Evolutionary conservation across 2,329 filamentous ascomycete species (phyloP).

Genomic region (Trichoderma sp.): DNA sequence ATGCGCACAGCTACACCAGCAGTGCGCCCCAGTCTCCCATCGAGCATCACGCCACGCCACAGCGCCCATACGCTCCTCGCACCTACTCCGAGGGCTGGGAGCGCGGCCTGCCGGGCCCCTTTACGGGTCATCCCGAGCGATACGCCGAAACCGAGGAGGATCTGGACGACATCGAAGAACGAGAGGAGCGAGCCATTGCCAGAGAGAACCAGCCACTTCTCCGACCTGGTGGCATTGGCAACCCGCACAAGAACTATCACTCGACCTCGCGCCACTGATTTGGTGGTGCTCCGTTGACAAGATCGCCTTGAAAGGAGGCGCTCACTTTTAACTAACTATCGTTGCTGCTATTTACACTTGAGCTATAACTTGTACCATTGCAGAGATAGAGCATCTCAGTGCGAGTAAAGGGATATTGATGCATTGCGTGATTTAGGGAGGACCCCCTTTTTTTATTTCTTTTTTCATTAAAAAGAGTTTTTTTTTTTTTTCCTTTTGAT

Average conservation of each 20-base stretch:
- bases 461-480: not conserved
- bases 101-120: slow-evolving; percentile 51
- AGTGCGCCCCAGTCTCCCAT: slow-evolving; percentile 33
- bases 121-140: slow-evolving; percentile 53
- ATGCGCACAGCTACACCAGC: slow-evolving; percentile 28
- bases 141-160: slow-evolving; percentile 55
- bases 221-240: slow-evolving; percentile 52
- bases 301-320: not conserved
- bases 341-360: not conserved
- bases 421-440: not conserved
- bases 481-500: not conserved
- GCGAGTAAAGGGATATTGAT: not conserved
- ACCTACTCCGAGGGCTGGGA: slow-evolving; percentile 55
- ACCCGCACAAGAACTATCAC: slow-evolving; percentile 44
- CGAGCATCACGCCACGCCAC: slow-evolving; percentile 31
- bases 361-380: not conserved
- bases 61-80: slow-evolving; percentile 42
- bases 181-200: slow-evolving; percentile 53
- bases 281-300: not conserved
- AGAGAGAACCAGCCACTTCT: slow-evolving; percentile 54
- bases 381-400: not conserved
- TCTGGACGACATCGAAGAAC: slow-evolving; percentile 51
- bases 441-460: not conserved
- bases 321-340: not conserved
- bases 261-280: slow-evolving; percentile 27